Evolutionary conservation across 2,329 filamentous ascomycete species (phyloP), one percentile per base, ranked within the genome.

Genomic region (Cladorrhinum sp.): DNA sequence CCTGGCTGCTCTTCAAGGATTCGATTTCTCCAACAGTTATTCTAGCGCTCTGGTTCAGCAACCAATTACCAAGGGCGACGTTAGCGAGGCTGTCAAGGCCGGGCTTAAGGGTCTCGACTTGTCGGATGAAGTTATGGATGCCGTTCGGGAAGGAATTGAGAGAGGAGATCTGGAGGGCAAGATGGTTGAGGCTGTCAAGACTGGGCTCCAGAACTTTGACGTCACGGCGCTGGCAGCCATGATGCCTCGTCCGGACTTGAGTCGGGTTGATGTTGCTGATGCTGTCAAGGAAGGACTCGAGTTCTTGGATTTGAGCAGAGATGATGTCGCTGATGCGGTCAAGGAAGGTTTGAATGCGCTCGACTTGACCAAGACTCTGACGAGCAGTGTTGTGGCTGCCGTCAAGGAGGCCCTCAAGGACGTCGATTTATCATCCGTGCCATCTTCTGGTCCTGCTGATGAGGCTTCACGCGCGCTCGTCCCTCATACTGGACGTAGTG

Each of bases 51-150:
- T 69, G 26, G 62, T 68, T 2, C 60, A 62, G 1, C 65, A 64
- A 50, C 50, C 64, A 2, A 18, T 66, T 1, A 62, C 65, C 24
- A 67, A 68, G 55, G 60, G 59, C 0, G 68, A 70, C 26, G 64
- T 70, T 8, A 28, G 62, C 2, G 66, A 68, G 28, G 68, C 66
- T 1, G 66, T 70, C 3, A 65, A 65, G 56, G 59, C 63, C 7
- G 65, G 65, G 1, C 61, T 70, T 7, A 65, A 65, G 57, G 70
- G 73, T 2, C 73, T 79, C 14, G 74, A 76, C 28, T 28, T 75
- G 69, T 61, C 62, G 0, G 60, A 60, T 24, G 68, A 69, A 1
- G 62, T 70, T 18, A 6, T 64, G 21, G 66, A 69, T 53, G 67
- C 66, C 9, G 66, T 70, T 24, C 62, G 59, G 20, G 68, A 68